Conservation (phyloP, 2,329 filamentous ascomycete species). For the Fusarium hainanense region DNA sequence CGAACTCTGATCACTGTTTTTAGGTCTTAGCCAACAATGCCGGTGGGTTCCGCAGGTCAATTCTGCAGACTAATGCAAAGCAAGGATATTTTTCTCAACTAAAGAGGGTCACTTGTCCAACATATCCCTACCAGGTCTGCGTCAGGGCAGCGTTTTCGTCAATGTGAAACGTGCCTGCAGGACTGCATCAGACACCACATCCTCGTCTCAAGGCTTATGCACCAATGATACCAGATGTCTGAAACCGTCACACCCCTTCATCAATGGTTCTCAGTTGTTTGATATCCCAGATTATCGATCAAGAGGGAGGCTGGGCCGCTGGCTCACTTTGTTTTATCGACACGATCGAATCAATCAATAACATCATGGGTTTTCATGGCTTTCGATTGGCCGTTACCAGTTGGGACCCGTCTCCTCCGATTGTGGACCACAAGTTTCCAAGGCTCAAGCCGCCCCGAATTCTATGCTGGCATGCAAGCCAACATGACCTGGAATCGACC, state of each 20-base stretch:
- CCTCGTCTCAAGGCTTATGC: slow-evolving; percentile 48
- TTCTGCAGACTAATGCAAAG: slow-evolving; percentile 26
- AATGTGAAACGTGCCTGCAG: slow-evolving; percentile 63
- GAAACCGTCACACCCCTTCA: slow-evolving; percentile 39
- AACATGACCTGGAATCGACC: background rate
- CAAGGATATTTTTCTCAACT: slow-evolving; percentile 36
- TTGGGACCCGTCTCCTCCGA: background rate
- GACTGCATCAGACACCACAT: slow-evolving; percentile 55
- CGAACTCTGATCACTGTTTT: slow-evolving; percentile 2
- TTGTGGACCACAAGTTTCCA: background rate
- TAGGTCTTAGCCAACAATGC: slow-evolving; percentile 13
- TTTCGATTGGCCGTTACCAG: slow-evolving; percentile 4
- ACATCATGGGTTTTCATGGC: slow-evolving; percentile 19
- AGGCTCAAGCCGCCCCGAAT: background rate
- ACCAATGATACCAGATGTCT: slow-evolving; percentile 50
- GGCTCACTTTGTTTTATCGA: slow-evolving; percentile 23
- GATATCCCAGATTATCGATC: slow-evolving; percentile 12
- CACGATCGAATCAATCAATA: slow-evolving; percentile 36
- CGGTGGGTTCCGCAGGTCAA: slow-evolving; percentile 29
- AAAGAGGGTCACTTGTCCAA: slow-evolving; percentile 35
- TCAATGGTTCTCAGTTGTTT: slow-evolving; percentile 7
- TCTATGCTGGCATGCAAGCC: slow-evolving; percentile 3
- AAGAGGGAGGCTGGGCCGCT: slow-evolving; percentile 14
- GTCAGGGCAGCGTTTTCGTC: slow-evolving; percentile 47
- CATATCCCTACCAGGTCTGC: slow-evolving; percentile 43